A percentile compares a stretch with the other conserved stretches of the same genome.
These are phyloP conservation scores for Leccinum rimulosum DNA, from an alignment of 768 basidiomycete genomes.

Conservation along the genomic window DNA sequence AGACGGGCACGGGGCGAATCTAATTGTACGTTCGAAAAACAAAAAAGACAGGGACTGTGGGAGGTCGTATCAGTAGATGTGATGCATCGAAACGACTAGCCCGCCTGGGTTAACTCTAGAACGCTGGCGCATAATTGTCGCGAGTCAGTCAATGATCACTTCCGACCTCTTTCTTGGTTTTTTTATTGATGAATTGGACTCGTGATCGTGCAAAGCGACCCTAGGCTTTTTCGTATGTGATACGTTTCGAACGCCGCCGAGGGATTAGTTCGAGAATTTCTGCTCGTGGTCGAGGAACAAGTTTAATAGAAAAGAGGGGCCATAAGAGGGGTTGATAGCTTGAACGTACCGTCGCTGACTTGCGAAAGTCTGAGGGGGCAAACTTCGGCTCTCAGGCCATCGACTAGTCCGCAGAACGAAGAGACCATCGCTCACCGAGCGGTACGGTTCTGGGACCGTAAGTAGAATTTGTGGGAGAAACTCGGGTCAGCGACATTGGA, in stretches of 20 bases:
- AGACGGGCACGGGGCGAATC: neutral
- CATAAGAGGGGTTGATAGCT: neutral
- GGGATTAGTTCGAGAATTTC: neutral
- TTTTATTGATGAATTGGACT: neutral
- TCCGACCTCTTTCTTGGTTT: too few species aligned
- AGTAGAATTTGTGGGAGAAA: too few species aligned
- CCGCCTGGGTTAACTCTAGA: neutral
- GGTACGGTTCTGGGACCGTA: too few species aligned
- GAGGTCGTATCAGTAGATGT: too few species aligned
- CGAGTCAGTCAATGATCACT: neutral
- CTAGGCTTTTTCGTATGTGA: neutral
- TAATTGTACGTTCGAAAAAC: neutral
- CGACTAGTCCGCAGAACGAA: neutral
- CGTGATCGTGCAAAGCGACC: neutral
- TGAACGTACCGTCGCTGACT: too few species aligned
- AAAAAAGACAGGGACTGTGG: neutral
- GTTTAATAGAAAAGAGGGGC: neutral
- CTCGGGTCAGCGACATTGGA: too few species aligned
- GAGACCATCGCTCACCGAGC: neutral
- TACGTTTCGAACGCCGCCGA: neutral
- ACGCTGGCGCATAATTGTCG: neutral
- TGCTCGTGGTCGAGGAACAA: neutral
- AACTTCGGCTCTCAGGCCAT: neutral
- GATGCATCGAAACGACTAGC: neutral
- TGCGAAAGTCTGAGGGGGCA: too few species aligned